Conservation (phyloP, 2,329 filamentous ascomycete species). For the Paracamarosporium sp. region DNA sequence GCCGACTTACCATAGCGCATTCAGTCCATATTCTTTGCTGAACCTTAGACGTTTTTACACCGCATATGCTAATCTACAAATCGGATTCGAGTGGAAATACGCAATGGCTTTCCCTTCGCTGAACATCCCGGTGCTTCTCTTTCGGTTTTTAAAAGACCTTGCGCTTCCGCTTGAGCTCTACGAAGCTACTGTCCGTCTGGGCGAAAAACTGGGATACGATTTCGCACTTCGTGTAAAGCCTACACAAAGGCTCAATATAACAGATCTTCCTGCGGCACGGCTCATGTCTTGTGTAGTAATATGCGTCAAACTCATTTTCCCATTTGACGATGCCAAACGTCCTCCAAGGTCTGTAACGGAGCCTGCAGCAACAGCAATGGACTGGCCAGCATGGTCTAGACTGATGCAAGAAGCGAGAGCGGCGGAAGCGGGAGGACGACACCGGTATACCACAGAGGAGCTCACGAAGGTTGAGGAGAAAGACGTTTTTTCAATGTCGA, state of each 20-base stretch:
- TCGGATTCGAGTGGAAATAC: slow-evolving; percentile 72
- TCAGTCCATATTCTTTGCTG: slow-evolving; percentile 62
- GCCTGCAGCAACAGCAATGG: slow-evolving; percentile 64
- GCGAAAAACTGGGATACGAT: slow-evolving; percentile 57
- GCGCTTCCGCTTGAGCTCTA: slow-evolving; percentile 77
- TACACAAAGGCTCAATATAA: slow-evolving; percentile 26
- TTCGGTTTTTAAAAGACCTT: slow-evolving; percentile 73
- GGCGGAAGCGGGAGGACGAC: slow-evolving; percentile 8
- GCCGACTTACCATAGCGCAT: slow-evolving; percentile 62
- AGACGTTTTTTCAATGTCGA: slow-evolving; percentile 68
- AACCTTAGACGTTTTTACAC: slow-evolving; percentile 67
- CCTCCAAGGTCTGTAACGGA: slow-evolving; percentile 60
- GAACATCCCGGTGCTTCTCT: slow-evolving; percentile 72
- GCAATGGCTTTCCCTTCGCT: slow-evolving; percentile 74
- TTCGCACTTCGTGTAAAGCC: slow-evolving; percentile 62
- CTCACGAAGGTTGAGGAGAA: slow-evolving; percentile 64
- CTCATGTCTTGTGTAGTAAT: slow-evolving; percentile 75
- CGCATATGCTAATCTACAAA: slow-evolving; percentile 66
- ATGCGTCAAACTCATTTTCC: slow-evolving; percentile 79
- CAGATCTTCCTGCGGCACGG: slow-evolving; percentile 70
- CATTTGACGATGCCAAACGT: slow-evolving; percentile 68
- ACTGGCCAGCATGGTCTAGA: slow-evolving; percentile 75
- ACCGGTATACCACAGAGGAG: slow-evolving; percentile 47
- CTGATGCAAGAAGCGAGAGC: slow-evolving; percentile 16
- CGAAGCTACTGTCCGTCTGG: slow-evolving; percentile 64